A percentile compares a stretch with the other conserved stretches of the same genome.
phyloP scores from a whole-genome alignment of 202 grass and related monocot species.

The Zoysia matrella region DNA sequence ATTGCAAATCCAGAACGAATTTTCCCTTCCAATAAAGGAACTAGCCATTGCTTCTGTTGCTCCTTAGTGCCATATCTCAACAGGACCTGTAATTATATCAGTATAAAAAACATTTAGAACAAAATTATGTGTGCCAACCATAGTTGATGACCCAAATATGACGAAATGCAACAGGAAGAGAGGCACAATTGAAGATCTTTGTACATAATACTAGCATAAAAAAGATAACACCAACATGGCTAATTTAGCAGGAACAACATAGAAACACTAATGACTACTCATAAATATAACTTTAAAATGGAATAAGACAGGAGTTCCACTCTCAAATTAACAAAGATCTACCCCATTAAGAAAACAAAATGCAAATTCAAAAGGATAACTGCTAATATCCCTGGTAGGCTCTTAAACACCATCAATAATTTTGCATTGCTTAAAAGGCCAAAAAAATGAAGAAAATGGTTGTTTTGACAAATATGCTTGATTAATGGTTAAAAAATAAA shows the following conservation, averaged over 20 bases:
- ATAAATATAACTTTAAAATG: neutral
- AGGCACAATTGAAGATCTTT: slow-evolving; percentile 16
- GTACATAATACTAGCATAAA: neutral
- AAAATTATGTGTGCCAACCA: slow-evolving; percentile 6
- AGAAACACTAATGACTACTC: neutral
- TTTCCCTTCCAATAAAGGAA: slow-evolving; percentile 86
- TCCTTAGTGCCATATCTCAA: slow-evolving; percentile 96
- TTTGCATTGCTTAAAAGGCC: neutral
- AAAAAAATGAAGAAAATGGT: neutral
- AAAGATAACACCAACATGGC: neutral
- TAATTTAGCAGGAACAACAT: slow-evolving; percentile 2
- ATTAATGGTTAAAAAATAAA: neutral
- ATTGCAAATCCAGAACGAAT: slow-evolving; percentile 30
- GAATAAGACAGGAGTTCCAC: neutral
- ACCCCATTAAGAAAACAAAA: neutral
- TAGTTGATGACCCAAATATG: neutral
- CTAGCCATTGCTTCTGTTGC: slow-evolving; percentile 80
- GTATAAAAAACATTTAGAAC: slow-evolving; percentile 2
- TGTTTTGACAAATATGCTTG: neutral
- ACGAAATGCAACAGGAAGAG: neutral
- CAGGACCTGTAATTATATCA: slow-evolving; percentile 65
- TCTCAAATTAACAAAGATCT: neutral
- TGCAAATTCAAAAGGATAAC: neutral
- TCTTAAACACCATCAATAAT: neutral
- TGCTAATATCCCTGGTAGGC: neutral